These are phyloP conservation scores for Colletotrichum chrysophilum DNA, from an alignment of 2,329 filamentous ascomycete genomes.

Conservation along the genomic window DNA sequence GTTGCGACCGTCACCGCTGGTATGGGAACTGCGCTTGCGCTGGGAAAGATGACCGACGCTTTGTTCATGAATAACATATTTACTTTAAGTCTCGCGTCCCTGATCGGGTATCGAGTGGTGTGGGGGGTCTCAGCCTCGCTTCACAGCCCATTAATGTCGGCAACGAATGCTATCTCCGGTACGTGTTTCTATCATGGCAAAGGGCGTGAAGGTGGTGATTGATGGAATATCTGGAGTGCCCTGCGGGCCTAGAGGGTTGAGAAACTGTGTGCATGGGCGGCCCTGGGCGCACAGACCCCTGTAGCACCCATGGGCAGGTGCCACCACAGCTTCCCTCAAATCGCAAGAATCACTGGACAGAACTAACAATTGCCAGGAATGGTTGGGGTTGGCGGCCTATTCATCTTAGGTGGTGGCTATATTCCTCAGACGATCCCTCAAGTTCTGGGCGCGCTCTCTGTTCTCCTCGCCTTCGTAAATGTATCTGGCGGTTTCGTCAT, in stretches of 20 bases:
- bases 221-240: accelerated
- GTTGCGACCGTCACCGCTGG: constrained; percentile 77
- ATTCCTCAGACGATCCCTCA: constrained; percentile 81
- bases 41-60: constrained; percentile 82
- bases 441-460: constrained; percentile 77
- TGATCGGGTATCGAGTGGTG: constrained; percentile 87
- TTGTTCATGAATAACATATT: constrained; percentile 90
- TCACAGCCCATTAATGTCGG: constrained; percentile 86
- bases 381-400: constrained; percentile 88
- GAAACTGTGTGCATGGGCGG: no score
- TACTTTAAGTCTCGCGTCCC: constrained; percentile 80
- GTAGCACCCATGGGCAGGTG: accelerated
- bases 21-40: constrained; percentile 75
- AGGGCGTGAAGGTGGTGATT: neutral
- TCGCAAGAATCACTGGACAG: neutral
- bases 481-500: constrained; percentile 90
- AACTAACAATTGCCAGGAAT: constrained; percentile 56
- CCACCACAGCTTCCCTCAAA: no score
- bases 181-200: neutral
- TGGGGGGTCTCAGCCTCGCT: constrained; percentile 65
- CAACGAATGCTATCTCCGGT: constrained; percentile 90
- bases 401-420: constrained; percentile 85
- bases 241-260: neutral
- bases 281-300: neutral
- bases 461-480: constrained; percentile 86